phyloP scores from a whole-genome alignment of 2,329 filamentous ascomycete genomes.

The Aspergillus brasiliensis region DNA sequence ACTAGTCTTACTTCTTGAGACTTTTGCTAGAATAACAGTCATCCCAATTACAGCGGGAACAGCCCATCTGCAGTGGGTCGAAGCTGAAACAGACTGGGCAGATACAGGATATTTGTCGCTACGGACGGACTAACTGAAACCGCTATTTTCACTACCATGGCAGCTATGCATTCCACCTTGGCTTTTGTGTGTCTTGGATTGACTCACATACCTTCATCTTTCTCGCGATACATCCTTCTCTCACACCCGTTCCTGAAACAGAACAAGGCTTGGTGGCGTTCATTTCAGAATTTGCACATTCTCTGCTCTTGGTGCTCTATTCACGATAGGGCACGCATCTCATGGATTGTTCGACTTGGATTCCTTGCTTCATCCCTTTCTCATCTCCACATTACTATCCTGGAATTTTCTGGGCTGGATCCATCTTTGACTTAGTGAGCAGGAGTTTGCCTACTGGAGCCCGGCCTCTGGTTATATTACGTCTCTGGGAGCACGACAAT shows the following conservation, averaged over 20 bases:
- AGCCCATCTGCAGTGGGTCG: not conserved
- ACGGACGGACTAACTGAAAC: not conserved
- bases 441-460: not conserved
- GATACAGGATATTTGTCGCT: not conserved
- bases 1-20: not conserved
- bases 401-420: slow-evolving; percentile 6
- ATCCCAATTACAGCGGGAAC: not conserved
- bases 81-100: not conserved
- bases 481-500: not conserved
- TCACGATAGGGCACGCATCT: not conserved
- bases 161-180: not conserved
- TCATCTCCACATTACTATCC: slow-evolving; percentile 1
- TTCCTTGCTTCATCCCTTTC: not conserved
- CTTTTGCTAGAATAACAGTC: not conserved
- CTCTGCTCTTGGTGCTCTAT: not conserved
- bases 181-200: not conserved
- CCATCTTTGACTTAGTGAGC: slow-evolving; percentile 1
- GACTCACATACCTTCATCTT: not conserved
- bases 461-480: not conserved
- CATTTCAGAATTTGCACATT: not conserved
- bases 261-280: not conserved
- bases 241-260: not conserved
- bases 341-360: not conserved
- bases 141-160: not conserved
- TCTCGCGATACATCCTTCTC: not conserved